phyloP scores from a whole-genome alignment of 208 protist species.

The Trypanosoma congolense region DNA sequence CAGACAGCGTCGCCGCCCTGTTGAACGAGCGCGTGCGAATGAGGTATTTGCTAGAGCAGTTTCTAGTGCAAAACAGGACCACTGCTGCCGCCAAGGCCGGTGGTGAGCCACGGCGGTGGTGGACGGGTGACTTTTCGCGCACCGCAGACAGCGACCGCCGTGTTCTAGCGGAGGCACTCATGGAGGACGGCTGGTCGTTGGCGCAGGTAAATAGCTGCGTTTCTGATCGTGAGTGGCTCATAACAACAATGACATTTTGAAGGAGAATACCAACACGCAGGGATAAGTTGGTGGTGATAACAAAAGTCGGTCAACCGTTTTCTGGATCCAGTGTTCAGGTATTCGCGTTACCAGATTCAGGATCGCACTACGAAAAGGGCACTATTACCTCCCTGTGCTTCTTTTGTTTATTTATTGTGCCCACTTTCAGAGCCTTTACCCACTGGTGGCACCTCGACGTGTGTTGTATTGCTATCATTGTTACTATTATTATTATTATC shows the following conservation, averaged over 20 bases:
- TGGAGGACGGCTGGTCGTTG: constrained; percentile 24
- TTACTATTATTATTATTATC: too few relatives aligned
- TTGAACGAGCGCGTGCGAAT: constrained; percentile 22
- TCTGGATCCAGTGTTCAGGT: background rate
- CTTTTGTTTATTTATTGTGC: too few relatives aligned
- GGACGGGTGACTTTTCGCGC: constrained; percentile 20
- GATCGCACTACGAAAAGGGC: too few relatives aligned
- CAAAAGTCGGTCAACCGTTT: background rate
- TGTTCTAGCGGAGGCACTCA: constrained; percentile 14
- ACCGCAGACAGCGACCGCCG: constrained; percentile 19
- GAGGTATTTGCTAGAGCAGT: constrained; percentile 27
- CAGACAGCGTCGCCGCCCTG: constrained; percentile 18
- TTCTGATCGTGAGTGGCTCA: constrained; percentile 27
- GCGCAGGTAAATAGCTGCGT: constrained; percentile 15
- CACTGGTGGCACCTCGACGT: too few relatives aligned
- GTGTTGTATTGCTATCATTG: too few relatives aligned
- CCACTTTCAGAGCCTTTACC: too few relatives aligned
- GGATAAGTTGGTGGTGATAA: background rate
- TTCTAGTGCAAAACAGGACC: constrained; percentile 15
- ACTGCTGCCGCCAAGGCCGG: constrained; percentile 4
- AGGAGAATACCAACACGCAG: background rate
- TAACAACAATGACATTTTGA: constrained; percentile 27
- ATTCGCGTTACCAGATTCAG: too few relatives aligned
- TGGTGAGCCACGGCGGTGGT: constrained; percentile 23
- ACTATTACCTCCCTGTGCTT: too few relatives aligned